Conservation (phyloP, 805 yeast species). For the Zygoascus bituminiphila region DNA sequence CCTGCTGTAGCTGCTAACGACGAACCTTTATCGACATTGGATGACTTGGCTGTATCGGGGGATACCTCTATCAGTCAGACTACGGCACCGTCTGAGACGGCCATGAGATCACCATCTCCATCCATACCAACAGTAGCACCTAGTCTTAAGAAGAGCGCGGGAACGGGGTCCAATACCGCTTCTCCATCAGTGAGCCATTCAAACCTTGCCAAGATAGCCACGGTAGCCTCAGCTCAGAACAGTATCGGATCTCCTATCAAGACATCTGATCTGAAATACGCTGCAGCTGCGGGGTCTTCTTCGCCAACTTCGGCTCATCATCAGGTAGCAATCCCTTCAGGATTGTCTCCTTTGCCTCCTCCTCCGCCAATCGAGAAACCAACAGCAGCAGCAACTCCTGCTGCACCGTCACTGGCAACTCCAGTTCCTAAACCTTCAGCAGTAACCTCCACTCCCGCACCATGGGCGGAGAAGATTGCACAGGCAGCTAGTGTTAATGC, state of each 20-base stretch:
- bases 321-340: constrained; percentile 11
- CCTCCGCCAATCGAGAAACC: constrained; percentile 9
- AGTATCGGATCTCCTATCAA: constrained; percentile 36
- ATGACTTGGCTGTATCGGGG: constrained; percentile 27
- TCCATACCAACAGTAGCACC: not conserved
- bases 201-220: constrained; percentile 15
- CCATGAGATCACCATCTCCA: constrained; percentile 13
- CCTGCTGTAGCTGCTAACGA: constrained; percentile 24
- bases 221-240: constrained; percentile 16
- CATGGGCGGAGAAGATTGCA: constrained; percentile 20
- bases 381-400: not conserved
- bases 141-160: constrained; percentile 7
- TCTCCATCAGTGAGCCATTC: constrained; percentile 15
- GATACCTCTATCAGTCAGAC: constrained; percentile 11
- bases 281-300: constrained; percentile 41
- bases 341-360: constrained; percentile 18
- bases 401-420: too few species aligned
- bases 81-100: constrained; percentile 18
- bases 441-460: constrained; percentile 15
- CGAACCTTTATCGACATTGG: constrained; percentile 15
- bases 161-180: constrained; percentile 14
- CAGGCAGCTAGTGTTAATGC: not conserved
- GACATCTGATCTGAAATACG: constrained; percentile 46
- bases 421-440: not conserved
- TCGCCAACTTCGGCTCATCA: constrained; percentile 13